phyloP scores from a whole-genome alignment of 306 rosid species.

The Arachis stenosperma region DNA sequence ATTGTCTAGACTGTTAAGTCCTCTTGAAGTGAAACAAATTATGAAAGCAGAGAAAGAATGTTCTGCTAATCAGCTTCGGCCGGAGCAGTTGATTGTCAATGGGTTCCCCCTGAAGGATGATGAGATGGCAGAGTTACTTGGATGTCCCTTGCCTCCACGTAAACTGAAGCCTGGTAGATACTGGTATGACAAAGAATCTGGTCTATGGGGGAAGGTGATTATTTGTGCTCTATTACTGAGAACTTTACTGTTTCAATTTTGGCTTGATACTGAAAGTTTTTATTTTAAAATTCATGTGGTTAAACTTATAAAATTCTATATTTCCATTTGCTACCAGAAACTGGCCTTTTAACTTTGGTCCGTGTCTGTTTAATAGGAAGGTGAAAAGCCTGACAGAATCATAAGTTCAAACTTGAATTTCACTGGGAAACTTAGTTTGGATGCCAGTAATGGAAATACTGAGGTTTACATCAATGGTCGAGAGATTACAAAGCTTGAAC shows the following conservation, averaged over 20 bases:
- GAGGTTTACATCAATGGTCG: slow-evolving; percentile 96
- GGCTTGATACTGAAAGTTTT: neutral
- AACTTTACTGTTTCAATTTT: slow-evolving; percentile 33
- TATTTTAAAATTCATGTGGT: slow-evolving; percentile 19
- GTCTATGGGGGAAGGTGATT: slow-evolving; percentile 96
- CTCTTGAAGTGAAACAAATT: slow-evolving; percentile 95
- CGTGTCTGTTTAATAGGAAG: slow-evolving; percentile 69
- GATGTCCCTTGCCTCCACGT: slow-evolving; percentile 83
- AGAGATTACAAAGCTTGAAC: slow-evolving; percentile 91
- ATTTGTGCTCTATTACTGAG: slow-evolving; percentile 31
- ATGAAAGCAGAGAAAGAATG: slow-evolving; percentile 99
- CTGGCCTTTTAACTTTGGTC: slow-evolving; percentile 17
- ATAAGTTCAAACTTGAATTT: slow-evolving; percentile 94
- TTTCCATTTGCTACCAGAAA: slow-evolving; percentile 18
- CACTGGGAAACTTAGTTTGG: slow-evolving; percentile 72
- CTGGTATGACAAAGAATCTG: slow-evolving; percentile 99
- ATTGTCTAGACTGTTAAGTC: slow-evolving; percentile 84
- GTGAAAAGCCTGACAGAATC: slow-evolving; percentile 89
- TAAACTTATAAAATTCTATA: slow-evolving; percentile 5
- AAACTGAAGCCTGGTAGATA: slow-evolving; percentile 96
- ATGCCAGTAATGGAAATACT: slow-evolving; percentile 93
- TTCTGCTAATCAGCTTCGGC: slow-evolving; percentile 96
- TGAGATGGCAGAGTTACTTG: slow-evolving; percentile 90
- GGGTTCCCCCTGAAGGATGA: slow-evolving; percentile 76
- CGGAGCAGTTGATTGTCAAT: slow-evolving; percentile 91